phyloP scores from a whole-genome alignment of 345 rosid species.

The Atalantia buxifolia region DNA sequence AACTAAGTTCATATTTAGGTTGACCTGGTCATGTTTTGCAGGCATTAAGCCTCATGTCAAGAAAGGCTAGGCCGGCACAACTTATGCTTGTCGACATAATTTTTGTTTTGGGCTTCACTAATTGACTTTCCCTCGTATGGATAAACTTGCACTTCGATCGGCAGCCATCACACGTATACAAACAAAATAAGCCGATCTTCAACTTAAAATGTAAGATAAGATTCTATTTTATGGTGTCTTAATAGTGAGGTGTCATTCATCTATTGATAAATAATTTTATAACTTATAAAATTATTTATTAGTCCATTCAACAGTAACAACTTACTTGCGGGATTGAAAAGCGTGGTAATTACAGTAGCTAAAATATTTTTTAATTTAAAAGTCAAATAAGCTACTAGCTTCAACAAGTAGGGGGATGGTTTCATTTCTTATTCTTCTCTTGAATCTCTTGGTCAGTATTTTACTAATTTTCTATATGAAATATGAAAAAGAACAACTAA shows the following conservation, averaged over 20 bases:
- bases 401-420: no score
- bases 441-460: no score
- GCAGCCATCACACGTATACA: no score
- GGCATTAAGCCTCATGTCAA: background rate
- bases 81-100: background rate
- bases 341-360: no score
- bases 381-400: background rate
- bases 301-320: no score
- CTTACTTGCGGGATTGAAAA: background rate
- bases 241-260: background rate
- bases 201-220: background rate
- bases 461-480: no score
- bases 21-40: background rate
- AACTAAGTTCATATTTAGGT: background rate
- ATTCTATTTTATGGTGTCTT: background rate
- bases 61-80: background rate
- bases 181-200: background rate
- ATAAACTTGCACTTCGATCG: background rate
- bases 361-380: no score
- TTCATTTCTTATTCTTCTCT: no score
- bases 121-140: background rate
- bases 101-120: background rate
- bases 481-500: no score
- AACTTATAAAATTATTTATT: no score
- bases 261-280: no score